These are phyloP conservation scores for Ogataea chonburiensis DNA, from an alignment of 805 yeast species.

Conservation along the genomic window DNA sequence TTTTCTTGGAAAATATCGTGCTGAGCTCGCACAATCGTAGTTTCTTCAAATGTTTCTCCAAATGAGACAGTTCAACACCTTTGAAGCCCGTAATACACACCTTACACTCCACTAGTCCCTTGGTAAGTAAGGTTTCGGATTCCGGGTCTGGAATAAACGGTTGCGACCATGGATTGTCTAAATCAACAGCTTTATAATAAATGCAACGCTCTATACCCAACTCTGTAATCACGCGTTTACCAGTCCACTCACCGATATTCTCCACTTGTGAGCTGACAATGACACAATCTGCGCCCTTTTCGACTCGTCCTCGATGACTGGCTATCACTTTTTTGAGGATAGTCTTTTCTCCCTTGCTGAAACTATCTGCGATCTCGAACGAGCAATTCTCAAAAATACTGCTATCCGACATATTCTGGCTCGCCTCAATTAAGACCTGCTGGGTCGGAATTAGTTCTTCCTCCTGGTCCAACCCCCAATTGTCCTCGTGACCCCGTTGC, in stretches of 20 bases:
- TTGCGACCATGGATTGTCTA: conserved; percentile 27
- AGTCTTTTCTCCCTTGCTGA: conserved; percentile 14
- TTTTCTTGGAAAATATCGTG: conserved; percentile 46
- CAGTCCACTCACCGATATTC: neutral
- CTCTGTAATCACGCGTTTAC: conserved; percentile 25
- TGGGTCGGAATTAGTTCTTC: conserved; percentile 4
- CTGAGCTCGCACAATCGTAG: conserved; percentile 45
- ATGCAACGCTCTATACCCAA: conserved; percentile 32
- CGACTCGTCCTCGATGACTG: conserved; percentile 25
- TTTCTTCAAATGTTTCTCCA: conserved; percentile 49
- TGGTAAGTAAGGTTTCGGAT: neutral
- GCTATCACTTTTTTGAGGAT: conserved; percentile 26
- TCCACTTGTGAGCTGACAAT: conserved; percentile 23
- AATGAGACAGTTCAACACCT: conserved; percentile 32
- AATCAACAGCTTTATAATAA: conserved; percentile 18
- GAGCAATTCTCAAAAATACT: conserved; percentile 20
- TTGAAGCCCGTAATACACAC: conserved; percentile 33
- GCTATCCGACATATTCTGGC: conserved; percentile 2
- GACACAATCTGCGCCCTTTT: conserved; percentile 13
- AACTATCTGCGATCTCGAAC: conserved; percentile 23
- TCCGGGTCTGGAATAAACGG: conserved; percentile 16
- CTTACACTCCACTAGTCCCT: conserved; percentile 5
- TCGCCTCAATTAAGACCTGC: neutral
- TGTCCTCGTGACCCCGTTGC: conserved; percentile 7
- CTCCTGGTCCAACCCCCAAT: conserved; percentile 15